Percentiles rank a stretch among this genome's conserved stretches.
Conservation (phyloP, 164 flowering plant species). For the Umbilicus rupestris region DNA sequence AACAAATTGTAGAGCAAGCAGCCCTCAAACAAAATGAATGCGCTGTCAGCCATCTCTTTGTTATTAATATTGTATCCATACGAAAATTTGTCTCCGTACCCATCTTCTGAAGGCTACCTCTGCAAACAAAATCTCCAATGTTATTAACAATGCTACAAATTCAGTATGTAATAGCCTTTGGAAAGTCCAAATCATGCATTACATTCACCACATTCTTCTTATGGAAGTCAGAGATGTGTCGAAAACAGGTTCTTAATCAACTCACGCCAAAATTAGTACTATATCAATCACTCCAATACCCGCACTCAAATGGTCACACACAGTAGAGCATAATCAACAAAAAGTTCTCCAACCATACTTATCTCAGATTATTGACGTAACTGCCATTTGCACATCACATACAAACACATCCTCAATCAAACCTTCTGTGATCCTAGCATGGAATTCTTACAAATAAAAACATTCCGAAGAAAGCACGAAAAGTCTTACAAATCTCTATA, state of each 20-base stretch:
- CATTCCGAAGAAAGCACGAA: neutral
- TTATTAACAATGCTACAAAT: neutral
- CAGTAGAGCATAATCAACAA: no score
- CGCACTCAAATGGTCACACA: neutral
- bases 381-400: neutral
- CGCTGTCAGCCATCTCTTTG: neutral
- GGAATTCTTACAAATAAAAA: neutral
- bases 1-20: no score
- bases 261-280: neutral
- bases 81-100: neutral
- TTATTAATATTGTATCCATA: neutral
- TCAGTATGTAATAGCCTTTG: neutral
- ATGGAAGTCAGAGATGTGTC: neutral
- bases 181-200: neutral
- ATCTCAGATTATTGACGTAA: neutral
- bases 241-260: neutral
- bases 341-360: no score
- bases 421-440: neutral
- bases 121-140: constrained; percentile 1
- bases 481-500: neutral
- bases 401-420: neutral
- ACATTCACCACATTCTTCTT: neutral
- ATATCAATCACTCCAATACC: neutral
- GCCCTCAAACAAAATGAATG: no score
- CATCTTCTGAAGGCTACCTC: neutral